Conservation (phyloP, 176 grass and related monocot species). For the Avena insularis region DNA sequence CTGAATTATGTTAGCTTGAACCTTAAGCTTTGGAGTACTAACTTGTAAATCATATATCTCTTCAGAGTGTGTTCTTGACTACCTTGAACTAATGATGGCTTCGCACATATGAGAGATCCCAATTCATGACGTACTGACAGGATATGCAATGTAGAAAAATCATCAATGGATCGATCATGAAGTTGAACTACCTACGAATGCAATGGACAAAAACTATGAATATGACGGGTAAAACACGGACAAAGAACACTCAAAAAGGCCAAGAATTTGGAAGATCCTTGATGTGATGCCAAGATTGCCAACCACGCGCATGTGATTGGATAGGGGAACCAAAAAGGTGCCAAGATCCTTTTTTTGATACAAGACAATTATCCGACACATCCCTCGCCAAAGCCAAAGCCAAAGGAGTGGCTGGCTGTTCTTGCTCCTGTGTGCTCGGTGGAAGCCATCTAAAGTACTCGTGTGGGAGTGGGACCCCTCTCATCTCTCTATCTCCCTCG, state of each 20-base stretch:
- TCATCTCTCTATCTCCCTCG: background rate
- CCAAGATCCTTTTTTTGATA: background rate
- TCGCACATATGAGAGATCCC: too few relatives aligned
- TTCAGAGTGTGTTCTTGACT: background rate
- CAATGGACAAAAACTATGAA: background rate
- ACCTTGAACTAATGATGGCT: too few relatives aligned
- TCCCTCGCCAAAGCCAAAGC: background rate
- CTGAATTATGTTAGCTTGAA: background rate
- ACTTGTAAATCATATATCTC: background rate
- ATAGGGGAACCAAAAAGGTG: background rate
- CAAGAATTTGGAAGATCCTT: constrained; percentile 5
- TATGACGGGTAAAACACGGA: background rate
- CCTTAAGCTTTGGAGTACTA: background rate
- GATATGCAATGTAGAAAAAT: too few relatives aligned
- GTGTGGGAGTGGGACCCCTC: too few relatives aligned
- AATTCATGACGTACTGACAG: too few relatives aligned
- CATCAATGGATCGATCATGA: too few relatives aligned
- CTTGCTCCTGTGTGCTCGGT: background rate
- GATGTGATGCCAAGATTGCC: constrained; percentile 1
- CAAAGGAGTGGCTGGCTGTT: background rate
- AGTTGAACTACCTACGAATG: background rate
- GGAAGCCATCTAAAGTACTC: background rate
- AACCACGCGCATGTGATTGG: background rate
- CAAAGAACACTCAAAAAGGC: too few relatives aligned
- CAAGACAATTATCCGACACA: background rate